Evolutionary conservation across 2,329 filamentous ascomycete genomes (phyloP).

Genomic region (Aspergillus fructus): DNA sequence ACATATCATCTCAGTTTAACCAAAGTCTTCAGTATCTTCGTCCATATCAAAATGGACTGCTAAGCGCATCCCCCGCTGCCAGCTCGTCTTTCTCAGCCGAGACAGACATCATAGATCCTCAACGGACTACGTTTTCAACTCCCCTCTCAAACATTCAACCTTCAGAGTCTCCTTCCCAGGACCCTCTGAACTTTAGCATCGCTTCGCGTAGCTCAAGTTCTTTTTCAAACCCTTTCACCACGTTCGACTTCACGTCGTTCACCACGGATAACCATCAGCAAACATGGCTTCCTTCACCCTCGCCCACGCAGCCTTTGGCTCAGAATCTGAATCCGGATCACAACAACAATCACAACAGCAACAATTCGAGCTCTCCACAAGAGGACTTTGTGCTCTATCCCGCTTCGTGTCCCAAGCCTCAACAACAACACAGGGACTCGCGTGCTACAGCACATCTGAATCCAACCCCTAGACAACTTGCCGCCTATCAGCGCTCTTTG

Average conservation of each 20-base stretch:
- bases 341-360: slow-evolving; percentile 31
- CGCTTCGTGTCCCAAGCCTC: slow-evolving; percentile 32
- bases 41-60: slow-evolving; percentile 40
- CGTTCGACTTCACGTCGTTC: slow-evolving; percentile 49
- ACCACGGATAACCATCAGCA: slow-evolving; percentile 49
- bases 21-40: slow-evolving; percentile 20
- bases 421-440: slow-evolving; percentile 28
- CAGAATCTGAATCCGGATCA: slow-evolving; percentile 30
- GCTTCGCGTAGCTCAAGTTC: slow-evolving; percentile 46
- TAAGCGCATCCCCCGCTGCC: slow-evolving; percentile 34
- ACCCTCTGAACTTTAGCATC: slow-evolving; percentile 47
- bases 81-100: slow-evolving; percentile 37
- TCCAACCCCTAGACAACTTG: slow-evolving; percentile 37
- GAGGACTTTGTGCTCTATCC: slow-evolving; percentile 50
- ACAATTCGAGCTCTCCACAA: slow-evolving; percentile 31
- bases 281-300: slow-evolving; percentile 49
- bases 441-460: slow-evolving; percentile 35
- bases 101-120: slow-evolving; percentile 44
- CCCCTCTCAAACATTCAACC: slow-evolving; percentile 29
- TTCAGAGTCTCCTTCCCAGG: slow-evolving; percentile 46
- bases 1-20: slow-evolving; percentile 18
- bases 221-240: slow-evolving; percentile 32
- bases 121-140: slow-evolving; percentile 26
- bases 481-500: slow-evolving; percentile 33
- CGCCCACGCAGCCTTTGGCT: slow-evolving; percentile 44